Conservation (phyloP, 2,329 filamentous ascomycete species). For the Venturia effusa region DNA sequence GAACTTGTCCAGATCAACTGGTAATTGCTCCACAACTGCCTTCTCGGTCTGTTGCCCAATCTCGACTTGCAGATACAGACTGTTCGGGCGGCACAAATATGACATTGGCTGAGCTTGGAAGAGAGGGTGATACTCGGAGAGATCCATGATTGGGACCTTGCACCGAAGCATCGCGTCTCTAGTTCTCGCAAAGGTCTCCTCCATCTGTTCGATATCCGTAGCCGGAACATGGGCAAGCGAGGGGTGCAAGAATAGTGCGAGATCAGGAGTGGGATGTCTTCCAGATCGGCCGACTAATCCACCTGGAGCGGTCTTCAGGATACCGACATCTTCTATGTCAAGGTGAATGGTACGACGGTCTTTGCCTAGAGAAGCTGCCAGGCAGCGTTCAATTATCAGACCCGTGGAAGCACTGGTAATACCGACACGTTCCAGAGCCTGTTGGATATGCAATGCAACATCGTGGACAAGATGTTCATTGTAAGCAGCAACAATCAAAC, state of each 20-base stretch:
- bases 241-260: constrained; percentile 9
- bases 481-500: background rate
- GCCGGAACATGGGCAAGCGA: constrained; percentile 5
- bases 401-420: background rate
- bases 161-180: constrained; percentile 2
- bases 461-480: background rate
- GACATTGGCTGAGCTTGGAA: constrained; percentile 3
- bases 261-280: constrained; percentile 3
- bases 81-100: constrained; percentile 5
- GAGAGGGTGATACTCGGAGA: constrained; percentile 7
- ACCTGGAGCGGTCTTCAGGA: background rate
- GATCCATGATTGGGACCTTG: constrained; percentile 10
- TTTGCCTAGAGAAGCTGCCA: background rate
- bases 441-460: background rate
- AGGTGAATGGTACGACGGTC: background rate
- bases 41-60: background rate
- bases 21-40: constrained; percentile 2
- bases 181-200: background rate
- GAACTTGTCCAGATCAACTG: constrained; percentile 10
- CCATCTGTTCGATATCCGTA: background rate
- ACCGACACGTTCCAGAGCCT: background rate
- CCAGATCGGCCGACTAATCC: background rate
- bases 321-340: background rate
- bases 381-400: background rate
- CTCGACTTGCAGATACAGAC: constrained; percentile 5